These are phyloP conservation scores for Persicaria tinctoria DNA, from an alignment of 148 eudicot species.

Conservation along the genomic window DNA sequence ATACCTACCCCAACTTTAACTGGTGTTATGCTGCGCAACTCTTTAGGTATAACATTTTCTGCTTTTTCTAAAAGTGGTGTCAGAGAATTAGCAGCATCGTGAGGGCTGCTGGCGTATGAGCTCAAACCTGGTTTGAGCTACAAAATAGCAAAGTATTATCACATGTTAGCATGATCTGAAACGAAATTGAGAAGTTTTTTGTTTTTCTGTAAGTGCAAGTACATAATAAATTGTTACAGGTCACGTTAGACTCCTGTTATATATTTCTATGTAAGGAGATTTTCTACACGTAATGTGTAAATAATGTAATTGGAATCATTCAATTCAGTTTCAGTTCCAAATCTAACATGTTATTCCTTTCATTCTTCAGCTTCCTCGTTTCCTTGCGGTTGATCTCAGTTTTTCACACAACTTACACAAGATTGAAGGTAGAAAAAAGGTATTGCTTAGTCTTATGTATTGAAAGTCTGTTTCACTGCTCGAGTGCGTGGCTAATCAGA, in stretches of 20 bases:
- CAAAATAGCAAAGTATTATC: background rate
- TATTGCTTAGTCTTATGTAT: background rate
- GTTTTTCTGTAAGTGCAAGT: no score
- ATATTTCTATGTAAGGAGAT: no score
- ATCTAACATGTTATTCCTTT: no score
- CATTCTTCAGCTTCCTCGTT: no score
- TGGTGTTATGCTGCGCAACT: constrained; percentile 59
- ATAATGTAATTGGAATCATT: no score
- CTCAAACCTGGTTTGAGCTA: constrained; percentile 90
- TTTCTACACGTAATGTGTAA: no score
- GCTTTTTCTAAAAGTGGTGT: constrained; percentile 58
- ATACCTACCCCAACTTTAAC: constrained; percentile 88
- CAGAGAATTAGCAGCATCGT: constrained; percentile 75
- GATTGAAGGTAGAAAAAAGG: background rate
- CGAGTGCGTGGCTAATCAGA: background rate
- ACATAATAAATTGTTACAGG: no score
- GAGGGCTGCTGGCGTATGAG: constrained; percentile 67
- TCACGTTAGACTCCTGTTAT: no score
- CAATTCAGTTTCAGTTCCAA: no score
- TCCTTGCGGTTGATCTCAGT: no score
- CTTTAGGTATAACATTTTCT: constrained; percentile 60
- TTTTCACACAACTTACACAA: background rate
- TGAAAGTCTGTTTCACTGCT: background rate
- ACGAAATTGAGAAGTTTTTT: no score
- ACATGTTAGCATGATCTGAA: background rate